These are phyloP conservation scores for Crataegus laevigata DNA, from an alignment of 306 rosid species.

Conservation along the genomic window DNA sequence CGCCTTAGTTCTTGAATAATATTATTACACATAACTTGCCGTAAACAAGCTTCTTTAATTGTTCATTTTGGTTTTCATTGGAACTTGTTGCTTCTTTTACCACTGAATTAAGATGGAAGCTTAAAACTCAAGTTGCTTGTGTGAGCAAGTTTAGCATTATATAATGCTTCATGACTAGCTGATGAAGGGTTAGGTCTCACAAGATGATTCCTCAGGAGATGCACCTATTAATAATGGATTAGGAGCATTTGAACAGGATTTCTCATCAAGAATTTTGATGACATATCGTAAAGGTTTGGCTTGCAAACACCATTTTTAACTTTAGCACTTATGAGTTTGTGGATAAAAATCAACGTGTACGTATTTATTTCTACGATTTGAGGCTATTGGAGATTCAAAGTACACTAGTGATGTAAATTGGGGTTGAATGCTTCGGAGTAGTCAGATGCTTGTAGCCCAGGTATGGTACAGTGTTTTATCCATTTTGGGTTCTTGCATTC, in stretches of 20 bases:
- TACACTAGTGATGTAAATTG: conserved; percentile 85
- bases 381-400: conserved; percentile 69
- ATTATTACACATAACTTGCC: neutral
- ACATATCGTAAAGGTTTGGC: conserved; percentile 87
- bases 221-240: conserved; percentile 36
- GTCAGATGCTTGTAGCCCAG: conserved; percentile 99
- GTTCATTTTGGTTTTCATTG: neutral
- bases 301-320: neutral
- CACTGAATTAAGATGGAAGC: neutral
- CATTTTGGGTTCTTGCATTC: neutral
- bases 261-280: conserved; percentile 67
- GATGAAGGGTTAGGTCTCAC: conserved; percentile 54
- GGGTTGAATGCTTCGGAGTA: conserved; percentile 98
- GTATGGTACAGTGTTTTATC: conserved; percentile 25
- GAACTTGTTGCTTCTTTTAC: neutral
- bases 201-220: conserved; percentile 45
- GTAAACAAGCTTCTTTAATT: neutral
- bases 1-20: too few relatives aligned
- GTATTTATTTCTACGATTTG: conserved; percentile 48
- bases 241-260: conserved; percentile 63
- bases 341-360: conserved; percentile 6
- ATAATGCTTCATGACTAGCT: conserved; percentile 44
- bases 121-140: conserved; percentile 23
- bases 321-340: neutral
- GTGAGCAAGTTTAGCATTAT: conserved; percentile 34